Evolutionary conservation across 148 eudicot species (phyloP).

Genomic region (Fallopia convolvulus): DNA sequence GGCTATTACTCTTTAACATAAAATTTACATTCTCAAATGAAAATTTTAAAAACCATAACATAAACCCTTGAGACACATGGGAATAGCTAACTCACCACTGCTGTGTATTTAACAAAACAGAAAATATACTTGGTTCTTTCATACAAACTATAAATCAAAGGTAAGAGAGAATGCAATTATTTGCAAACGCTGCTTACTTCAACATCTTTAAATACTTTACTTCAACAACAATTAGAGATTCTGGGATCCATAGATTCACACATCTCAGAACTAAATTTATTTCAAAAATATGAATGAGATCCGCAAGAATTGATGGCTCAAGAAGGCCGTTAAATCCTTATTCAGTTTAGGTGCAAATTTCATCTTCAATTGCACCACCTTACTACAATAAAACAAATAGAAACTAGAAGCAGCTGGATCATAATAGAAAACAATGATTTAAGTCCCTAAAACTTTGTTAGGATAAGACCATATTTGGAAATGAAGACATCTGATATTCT

Average conservation of each 20-base stretch:
- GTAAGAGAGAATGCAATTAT: too few species aligned
- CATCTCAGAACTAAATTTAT: neutral
- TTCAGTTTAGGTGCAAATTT: neutral
- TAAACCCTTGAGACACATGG: too few species aligned
- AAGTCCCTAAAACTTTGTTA: neutral
- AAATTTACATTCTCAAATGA: too few species aligned
- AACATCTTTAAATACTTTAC: too few species aligned
- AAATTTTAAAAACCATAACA: too few species aligned
- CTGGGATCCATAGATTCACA: neutral
- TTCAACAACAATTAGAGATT: too few species aligned
- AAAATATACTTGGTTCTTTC: too few species aligned
- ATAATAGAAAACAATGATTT: neutral
- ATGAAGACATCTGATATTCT: neutral
- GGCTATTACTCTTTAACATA: too few species aligned
- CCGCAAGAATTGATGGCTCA: neutral
- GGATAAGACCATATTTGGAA: neutral
- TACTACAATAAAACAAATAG: neutral
- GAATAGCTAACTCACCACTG: too few species aligned
- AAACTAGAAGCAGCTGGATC: conserved; percentile 1
- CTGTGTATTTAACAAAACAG: too few species aligned
- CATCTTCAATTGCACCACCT: neutral
- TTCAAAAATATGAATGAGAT: neutral
- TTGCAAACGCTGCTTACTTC: too few species aligned
- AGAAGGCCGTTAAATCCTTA: neutral
- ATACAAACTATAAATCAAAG: too few species aligned